Percentiles rank a stretch among this genome's conserved stretches.
These are phyloP conservation scores for Aphanomyces stellatus DNA, from an alignment of 352 stramenopile species.

Conservation along the genomic window DNA sequence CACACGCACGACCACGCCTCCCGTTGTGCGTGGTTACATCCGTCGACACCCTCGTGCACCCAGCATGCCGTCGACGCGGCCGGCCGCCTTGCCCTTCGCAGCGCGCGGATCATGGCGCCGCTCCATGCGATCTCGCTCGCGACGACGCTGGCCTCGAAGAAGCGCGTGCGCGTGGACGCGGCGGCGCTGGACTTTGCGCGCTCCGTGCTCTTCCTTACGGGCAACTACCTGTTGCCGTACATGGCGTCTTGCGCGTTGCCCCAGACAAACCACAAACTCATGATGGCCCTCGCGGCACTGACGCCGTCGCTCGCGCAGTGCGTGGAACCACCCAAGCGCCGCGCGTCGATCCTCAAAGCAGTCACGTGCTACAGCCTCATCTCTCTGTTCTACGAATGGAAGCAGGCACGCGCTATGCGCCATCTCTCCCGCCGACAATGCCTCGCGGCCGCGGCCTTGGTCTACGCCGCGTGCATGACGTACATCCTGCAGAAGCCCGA, in stretches of 20 bases:
- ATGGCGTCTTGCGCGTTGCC: background rate
- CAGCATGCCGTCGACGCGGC: background rate
- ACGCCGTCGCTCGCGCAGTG: constrained; percentile 1
- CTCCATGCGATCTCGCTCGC: background rate
- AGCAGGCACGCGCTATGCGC: background rate
- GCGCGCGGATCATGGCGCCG: background rate
- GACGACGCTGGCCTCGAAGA: background rate
- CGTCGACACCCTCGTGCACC: background rate
- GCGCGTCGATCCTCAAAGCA: background rate
- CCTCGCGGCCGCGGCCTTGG: background rate
- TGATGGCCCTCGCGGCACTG: background rate
- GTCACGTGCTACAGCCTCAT: constrained; percentile 6
- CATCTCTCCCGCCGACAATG: background rate
- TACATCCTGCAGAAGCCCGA: background rate
- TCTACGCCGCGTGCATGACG: constrained; percentile 3
- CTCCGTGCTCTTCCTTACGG: background rate
- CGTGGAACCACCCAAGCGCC: background rate
- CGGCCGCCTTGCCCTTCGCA: background rate
- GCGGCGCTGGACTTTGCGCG: background rate
- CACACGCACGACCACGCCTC: background rate
- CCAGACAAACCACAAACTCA: background rate
- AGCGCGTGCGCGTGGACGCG: background rate
- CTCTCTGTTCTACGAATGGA: background rate
- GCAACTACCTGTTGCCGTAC: constrained; percentile 9
- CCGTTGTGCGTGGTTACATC: background rate